phyloP scores from a whole-genome alignment of 345 rosid genomes.

The Theobroma cacao region DNA sequence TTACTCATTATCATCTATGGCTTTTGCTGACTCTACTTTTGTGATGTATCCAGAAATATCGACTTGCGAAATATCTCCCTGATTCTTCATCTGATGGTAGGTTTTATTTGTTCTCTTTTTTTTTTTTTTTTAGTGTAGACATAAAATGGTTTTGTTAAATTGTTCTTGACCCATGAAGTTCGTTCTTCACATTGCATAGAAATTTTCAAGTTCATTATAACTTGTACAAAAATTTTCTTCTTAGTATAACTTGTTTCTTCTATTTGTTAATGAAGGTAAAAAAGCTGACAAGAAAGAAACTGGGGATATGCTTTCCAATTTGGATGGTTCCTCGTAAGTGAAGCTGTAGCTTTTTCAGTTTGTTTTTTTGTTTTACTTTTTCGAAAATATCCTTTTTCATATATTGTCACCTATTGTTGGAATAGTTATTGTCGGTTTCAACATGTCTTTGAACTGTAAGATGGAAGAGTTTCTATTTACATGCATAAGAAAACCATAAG shows the following conservation, averaged over 20 bases:
- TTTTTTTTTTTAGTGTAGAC: slow-evolving; percentile 8
- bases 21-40: slow-evolving; percentile 10
- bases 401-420: background rate
- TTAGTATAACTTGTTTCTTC: background rate
- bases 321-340: slow-evolving; percentile 96
- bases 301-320: slow-evolving; percentile 70
- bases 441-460: slow-evolving; percentile 1
- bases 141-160: background rate
- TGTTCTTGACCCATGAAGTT: background rate
- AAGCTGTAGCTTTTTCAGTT: slow-evolving; percentile 8
- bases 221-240: slow-evolving; percentile 2
- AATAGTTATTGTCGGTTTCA: background rate
- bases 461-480: background rate
- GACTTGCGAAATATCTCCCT: slow-evolving; percentile 90
- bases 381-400: background rate
- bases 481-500: background rate
- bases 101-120: slow-evolving; percentile 14
- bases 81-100: slow-evolving; percentile 95
- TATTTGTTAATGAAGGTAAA: slow-evolving; percentile 58
- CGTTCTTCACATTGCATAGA: background rate
- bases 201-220: background rate
- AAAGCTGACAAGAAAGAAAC: slow-evolving; percentile 88
- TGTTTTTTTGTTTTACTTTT: slow-evolving; percentile 1
- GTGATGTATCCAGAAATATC: slow-evolving; percentile 72
- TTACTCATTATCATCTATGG: background rate